Percentiles rank a stretch among this genome's conserved stretches.
phyloP scores from a whole-genome alignment of 1,139 yeast genomes.

The Arxiozyma bovina region DNA sequence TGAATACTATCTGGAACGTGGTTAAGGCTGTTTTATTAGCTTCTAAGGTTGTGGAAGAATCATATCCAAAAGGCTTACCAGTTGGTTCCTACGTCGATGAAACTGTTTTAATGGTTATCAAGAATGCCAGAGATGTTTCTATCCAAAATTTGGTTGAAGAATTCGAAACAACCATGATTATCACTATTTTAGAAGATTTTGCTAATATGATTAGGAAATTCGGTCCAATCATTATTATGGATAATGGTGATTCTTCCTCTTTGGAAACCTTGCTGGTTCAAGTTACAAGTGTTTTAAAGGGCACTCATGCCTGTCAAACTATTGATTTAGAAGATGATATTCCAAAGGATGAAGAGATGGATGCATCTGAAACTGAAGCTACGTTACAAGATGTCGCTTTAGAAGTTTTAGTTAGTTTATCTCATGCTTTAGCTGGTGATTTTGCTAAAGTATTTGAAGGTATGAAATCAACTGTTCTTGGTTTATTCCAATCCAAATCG shows the following conservation, averaged over 20 bases:
- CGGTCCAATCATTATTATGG: constrained; percentile 66
- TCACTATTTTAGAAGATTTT: constrained; percentile 65
- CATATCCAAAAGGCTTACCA: constrained; percentile 70
- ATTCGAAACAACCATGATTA: constrained; percentile 74
- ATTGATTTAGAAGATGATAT: constrained; percentile 48
- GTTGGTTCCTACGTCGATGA: constrained; percentile 50
- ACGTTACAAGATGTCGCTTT: constrained; percentile 75
- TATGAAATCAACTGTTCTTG: constrained; percentile 58
- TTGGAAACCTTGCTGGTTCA: constrained; percentile 64
- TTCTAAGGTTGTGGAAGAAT: constrained; percentile 42
- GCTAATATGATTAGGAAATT: constrained; percentile 61
- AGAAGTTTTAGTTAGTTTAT: constrained; percentile 72
- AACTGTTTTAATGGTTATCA: constrained; percentile 51
- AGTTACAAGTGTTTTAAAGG: constrained; percentile 62
- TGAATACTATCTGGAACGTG: constrained; percentile 75
- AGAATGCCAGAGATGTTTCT: constrained; percentile 58
- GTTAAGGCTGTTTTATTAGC: constrained; percentile 59
- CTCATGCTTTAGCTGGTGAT: constrained; percentile 58
- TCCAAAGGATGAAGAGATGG: constrained; percentile 46
- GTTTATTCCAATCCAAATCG: constrained; percentile 55
- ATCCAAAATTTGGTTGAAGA: constrained; percentile 62
- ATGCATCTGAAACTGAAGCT: constrained; percentile 82
- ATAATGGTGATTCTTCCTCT: constrained; percentile 47
- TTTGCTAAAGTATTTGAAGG: constrained; percentile 65
- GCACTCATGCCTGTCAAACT: constrained; percentile 75